Conservation (phyloP, 257 asterid species). For the Solanum chilense region DNA sequence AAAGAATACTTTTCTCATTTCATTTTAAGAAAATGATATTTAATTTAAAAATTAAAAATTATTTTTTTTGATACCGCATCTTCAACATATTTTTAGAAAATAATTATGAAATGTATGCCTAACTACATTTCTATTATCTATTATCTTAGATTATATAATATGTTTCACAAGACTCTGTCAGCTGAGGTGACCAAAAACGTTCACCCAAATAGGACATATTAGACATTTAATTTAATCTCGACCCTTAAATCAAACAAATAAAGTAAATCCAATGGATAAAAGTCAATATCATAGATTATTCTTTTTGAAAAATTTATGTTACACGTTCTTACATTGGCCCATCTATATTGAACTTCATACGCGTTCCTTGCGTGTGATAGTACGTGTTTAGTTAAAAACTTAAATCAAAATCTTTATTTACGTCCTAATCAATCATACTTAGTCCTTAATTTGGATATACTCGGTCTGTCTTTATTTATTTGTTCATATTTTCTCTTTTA, state of each 20-base stretch:
- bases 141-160: not conserved
- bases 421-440: not conserved
- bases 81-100: not conserved
- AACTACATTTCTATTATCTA: not conserved
- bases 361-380: constrained; percentile 35
- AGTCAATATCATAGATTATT: not conserved
- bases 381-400: constrained; percentile 14
- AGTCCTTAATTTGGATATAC: not conserved
- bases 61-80: not conserved
- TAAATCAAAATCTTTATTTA: constrained; percentile 1
- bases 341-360: constrained; percentile 2
- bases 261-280: not conserved
- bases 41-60: not conserved
- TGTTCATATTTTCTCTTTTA: no score
- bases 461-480: accelerated
- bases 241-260: not conserved
- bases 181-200: not conserved
- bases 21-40: not conserved
- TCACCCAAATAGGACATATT: not conserved
- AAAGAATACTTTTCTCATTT: not conserved
- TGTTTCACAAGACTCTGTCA: not conserved
- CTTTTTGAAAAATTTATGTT: not conserved
- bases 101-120: not conserved
- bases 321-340: not conserved
- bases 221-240: not conserved